These are phyloP conservation scores for Tolypocladium tropicale DNA, from an alignment of 2,329 filamentous ascomycete genomes.

Conservation along the genomic window DNA sequence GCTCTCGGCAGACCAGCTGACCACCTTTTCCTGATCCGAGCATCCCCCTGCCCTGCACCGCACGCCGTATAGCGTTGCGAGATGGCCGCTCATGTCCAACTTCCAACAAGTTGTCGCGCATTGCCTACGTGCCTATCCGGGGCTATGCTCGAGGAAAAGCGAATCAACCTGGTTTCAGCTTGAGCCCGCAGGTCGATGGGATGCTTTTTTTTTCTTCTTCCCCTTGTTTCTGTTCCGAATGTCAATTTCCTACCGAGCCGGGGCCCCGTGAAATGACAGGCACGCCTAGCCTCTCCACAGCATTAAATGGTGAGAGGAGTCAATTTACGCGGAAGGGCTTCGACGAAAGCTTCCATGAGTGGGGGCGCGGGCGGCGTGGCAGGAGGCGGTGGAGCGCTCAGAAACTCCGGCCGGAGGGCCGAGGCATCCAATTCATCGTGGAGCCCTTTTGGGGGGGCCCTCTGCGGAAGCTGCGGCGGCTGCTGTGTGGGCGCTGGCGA, in stretches of 20 bases:
- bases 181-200: background rate
- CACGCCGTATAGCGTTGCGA: background rate
- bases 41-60: background rate
- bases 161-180: background rate
- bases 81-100: background rate
- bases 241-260: background rate
- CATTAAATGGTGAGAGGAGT: background rate
- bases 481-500: background rate
- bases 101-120: background rate
- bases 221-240: background rate
- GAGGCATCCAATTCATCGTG: too few species aligned
- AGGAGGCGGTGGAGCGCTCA: background rate
- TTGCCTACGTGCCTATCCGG: background rate
- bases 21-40: background rate
- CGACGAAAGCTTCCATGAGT: slow-evolving; percentile 7
- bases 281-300: slow-evolving; percentile 1
- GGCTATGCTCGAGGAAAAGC: background rate
- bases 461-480: background rate
- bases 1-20: background rate
- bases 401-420: background rate
- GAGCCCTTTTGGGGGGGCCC: too few species aligned
- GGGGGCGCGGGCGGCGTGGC: background rate
- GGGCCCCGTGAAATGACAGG: background rate
- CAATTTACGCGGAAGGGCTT: slow-evolving; percentile 5
- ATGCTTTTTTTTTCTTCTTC: background rate